phyloP scores from a whole-genome alignment of 2,329 filamentous ascomycete species.

The Aspergillus tanneri region DNA sequence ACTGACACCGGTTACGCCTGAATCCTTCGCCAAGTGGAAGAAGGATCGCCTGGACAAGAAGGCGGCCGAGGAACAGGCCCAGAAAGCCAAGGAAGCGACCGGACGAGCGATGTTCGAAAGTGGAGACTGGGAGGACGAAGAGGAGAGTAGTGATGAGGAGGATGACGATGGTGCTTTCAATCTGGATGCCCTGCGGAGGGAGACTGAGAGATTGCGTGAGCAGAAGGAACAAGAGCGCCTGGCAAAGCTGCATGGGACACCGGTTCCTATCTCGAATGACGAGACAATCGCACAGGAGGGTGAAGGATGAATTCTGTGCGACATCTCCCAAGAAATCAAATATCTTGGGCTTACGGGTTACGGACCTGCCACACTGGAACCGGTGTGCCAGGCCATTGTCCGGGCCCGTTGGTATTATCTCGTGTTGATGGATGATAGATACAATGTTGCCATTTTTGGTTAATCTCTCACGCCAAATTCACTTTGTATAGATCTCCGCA shows the following conservation, averaged over 20 bases:
- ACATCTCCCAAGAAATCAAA: slow-evolving; percentile 20
- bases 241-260: slow-evolving; percentile 35
- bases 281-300: slow-evolving; percentile 24
- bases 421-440: slow-evolving; percentile 28
- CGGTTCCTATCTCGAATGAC: slow-evolving; percentile 21
- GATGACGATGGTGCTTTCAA: slow-evolving; percentile 69
- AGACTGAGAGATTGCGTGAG: slow-evolving; percentile 75
- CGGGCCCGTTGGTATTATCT: slow-evolving; percentile 23
- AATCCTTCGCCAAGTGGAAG: slow-evolving; percentile 96
- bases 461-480: slow-evolving; percentile 12
- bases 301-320: slow-evolving; percentile 27
- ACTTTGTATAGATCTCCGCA: slow-evolving; percentile 23
- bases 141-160: slow-evolving; percentile 61
- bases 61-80: slow-evolving; percentile 85
- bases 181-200: slow-evolving; percentile 73
- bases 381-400: slow-evolving; percentile 19
- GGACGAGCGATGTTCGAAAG: slow-evolving; percentile 94
- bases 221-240: slow-evolving; percentile 75
- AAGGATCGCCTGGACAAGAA: slow-evolving; percentile 92
- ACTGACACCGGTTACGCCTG: slow-evolving; percentile 88
- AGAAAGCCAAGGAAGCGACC: slow-evolving; percentile 90
- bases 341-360: slow-evolving; percentile 30
- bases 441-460: slow-evolving; percentile 19
- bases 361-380: slow-evolving; percentile 25
- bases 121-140: slow-evolving; percentile 77